A percentile compares a stretch with the other conserved stretches of the same genome.
Conservation (phyloP, 257 asterid species). For the Solanum ossicruentum region DNA sequence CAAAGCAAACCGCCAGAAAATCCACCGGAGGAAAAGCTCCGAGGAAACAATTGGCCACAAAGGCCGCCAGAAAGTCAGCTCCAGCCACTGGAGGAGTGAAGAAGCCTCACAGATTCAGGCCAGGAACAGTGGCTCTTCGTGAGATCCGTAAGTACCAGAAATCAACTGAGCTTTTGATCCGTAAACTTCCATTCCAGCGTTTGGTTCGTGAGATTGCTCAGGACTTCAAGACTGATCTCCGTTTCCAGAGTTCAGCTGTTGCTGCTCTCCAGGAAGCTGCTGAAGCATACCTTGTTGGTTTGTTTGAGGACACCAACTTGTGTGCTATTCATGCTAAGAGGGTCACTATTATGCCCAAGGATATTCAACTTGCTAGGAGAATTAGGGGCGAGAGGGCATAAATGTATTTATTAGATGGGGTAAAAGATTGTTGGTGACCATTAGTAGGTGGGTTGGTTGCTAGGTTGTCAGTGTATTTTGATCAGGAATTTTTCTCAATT, state of each 20-base stretch:
- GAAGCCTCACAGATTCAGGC: conserved; percentile 27
- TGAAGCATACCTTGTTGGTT: conserved; percentile 16
- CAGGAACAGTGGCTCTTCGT: conserved; percentile 23
- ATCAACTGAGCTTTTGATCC: conserved; percentile 19
- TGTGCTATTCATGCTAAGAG: conserved; percentile 29
- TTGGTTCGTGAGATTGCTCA: conserved; percentile 32
- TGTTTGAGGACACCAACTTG: conserved; percentile 23
- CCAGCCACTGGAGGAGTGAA: conserved; percentile 28
- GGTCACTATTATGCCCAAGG: conserved; percentile 26
- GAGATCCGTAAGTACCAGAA: conserved; percentile 28
- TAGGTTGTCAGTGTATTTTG: not conserved
- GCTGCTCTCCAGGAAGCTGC: conserved; percentile 27
- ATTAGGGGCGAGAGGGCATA: conserved; percentile 23
- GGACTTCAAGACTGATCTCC: conserved; percentile 27
- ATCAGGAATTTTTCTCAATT: not conserved
- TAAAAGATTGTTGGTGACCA: too few relatives aligned
- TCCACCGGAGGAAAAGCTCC: conserved; percentile 39
- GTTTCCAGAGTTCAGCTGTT: conserved; percentile 26
- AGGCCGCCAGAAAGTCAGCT: conserved; percentile 29
- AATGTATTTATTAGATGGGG: not conserved
- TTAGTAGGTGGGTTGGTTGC: not conserved
- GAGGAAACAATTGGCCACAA: conserved; percentile 24
- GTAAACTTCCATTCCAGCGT: conserved; percentile 21
- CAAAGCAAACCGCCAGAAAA: conserved; percentile 31
- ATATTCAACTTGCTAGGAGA: conserved; percentile 23